Base-by-base conservation (phyloP, 2,329 filamentous ascomycete genomes). In the Monosporascus sp. region DNA sequence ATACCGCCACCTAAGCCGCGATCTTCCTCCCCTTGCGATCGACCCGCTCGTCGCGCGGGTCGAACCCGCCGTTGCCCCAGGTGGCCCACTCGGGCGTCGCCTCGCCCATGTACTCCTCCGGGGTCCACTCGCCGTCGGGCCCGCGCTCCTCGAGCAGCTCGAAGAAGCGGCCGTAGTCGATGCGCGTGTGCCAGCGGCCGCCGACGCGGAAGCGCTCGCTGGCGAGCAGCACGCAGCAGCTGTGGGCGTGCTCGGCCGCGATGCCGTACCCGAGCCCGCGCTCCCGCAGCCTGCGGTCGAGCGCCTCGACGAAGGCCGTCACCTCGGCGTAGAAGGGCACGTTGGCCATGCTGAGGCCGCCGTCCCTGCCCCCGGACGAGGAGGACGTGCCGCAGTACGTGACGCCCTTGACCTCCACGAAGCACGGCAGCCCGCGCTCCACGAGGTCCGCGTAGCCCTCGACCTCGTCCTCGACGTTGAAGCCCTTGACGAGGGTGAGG, bases 321-420 rank as follows among this genome's bases (percentile, higher is more conserved):
- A 97, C 89, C 72, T 97, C 93, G 69, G 88, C 87, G 73, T 97
- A 97, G 67, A 96, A 97, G 0, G 93, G 93, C 9, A 97, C 94
- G 66, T 97, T 97, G 64, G 90, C 84, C 93, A 97, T 97, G n/a
- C 86, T 94, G 47, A 97, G 77, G 0, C 93, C 93, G 0, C 93
- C 93, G 0, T 91, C 92, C n/a, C 31, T 46, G 51, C 86, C 87
- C 4, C 88, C 86, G 8, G 89, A 89, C 1, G 91, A 91, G 7
- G 87, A 87, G 7, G 87, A 87, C 0, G 93, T 97, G 41, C 94
- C 94, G 71, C 94, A 97, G 75, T 94, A 97, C 0, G 93, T 97
- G 38, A 97, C 93, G 52, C 93, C 93, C 76, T 97, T 97, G 70
- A 97, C 82, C 75, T 97, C 93, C 48, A 97, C 85, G 67, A 97